A percentile compares a stretch with the other conserved stretches of the same genome.
Conservation (phyloP, 331 rosid species). For the Phaseolus coccineus region DNA sequence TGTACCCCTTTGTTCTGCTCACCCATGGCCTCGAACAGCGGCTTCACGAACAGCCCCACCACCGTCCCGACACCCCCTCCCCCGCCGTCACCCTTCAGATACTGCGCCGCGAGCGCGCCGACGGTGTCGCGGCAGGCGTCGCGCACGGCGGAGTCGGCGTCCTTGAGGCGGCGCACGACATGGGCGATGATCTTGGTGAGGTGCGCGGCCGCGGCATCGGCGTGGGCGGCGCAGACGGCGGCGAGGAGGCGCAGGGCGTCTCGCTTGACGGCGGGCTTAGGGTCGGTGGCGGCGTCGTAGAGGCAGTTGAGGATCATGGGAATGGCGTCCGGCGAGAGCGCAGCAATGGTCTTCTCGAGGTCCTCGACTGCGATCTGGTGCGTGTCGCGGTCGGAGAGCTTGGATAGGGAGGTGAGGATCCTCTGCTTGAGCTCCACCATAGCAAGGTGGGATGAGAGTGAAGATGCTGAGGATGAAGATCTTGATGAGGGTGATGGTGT, state of each 20-base stretch:
- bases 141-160: conserved; percentile 73
- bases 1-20: conserved; percentile 91
- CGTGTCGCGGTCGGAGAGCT: conserved; percentile 95
- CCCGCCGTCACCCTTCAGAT: conserved; percentile 49
- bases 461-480: conserved; percentile 54
- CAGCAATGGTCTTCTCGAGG: conserved; percentile 70
- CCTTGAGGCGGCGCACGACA: conserved; percentile 78
- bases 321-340: conserved; percentile 72
- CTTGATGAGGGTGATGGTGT: conserved; percentile 41
- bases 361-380: conserved; percentile 95
- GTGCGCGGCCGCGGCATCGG: conserved; percentile 70
- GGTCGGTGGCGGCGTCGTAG: conserved; percentile 85
- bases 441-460: conserved; percentile 75
- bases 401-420: conserved; percentile 83
- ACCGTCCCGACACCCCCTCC: conserved; percentile 61
- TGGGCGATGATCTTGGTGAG: conserved; percentile 75
- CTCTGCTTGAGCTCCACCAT: conserved; percentile 96
- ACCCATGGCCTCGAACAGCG: conserved; percentile 92
- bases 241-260: conserved; percentile 84
- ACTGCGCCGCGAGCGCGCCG: conserved; percentile 70
- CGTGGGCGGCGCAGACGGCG: conserved; percentile 66
- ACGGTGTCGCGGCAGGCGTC: conserved; percentile 91
- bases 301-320: conserved; percentile 91
- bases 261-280: conserved; percentile 80
- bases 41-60: conserved; percentile 87